Base-by-base conservation (phyloP, 2,329 filamentous ascomycete species). In the Diplocarpon rosae region DNA sequence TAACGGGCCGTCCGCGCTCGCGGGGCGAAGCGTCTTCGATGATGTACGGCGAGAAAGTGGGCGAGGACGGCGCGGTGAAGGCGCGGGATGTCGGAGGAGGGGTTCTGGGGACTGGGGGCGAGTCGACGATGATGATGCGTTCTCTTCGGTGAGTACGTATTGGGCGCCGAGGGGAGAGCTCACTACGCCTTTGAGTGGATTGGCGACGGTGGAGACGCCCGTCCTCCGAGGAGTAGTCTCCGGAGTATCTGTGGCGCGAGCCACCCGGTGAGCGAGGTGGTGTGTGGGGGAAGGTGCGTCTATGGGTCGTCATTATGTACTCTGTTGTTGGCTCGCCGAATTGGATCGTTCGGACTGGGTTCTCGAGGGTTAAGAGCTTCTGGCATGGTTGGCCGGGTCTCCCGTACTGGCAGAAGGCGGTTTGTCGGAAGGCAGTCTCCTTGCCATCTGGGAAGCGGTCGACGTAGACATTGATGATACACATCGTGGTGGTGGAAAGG, bases 361-460 rank as follows among this genome's bases (percentile, higher is more conserved):
- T 66, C 51, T 67, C 60, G 52, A 69, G 61, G 40, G 64, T 56
- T 50, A 62, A 59, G 35, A 65, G 64, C 49, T 63, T 61, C 50
- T 61, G 45, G 63, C 72, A 75, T 43, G 65, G 64, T 27, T 62
- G 56, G 45, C 64, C 65, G 36, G 50, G 48, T 37, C 63, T 57
- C 15, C 64, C 65, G 37, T 68, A 64, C 14, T 62, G 54, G 10
- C 59, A 51, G 62, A 70, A 70, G 32, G 64, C 58, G 8, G 53
- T 54, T 28, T 62, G 56, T 6, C 62, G 57, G 43, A 65, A 64
- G 39, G 63, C 60, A 30, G 56, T 52, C 39, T 59, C 56, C 39
- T 60, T 64, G 46, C 69, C 69, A 57, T 73, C 67, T 3, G 69
- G 65, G 63, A 68, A 66, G 54, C 67, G 56, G 56, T 69, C 68